A percentile compares a stretch with the other conserved stretches of the same genome.
These are phyloP conservation scores for Plasmopara halstedii DNA, from an alignment of 352 stramenopile species.

Conservation along the genomic window DNA sequence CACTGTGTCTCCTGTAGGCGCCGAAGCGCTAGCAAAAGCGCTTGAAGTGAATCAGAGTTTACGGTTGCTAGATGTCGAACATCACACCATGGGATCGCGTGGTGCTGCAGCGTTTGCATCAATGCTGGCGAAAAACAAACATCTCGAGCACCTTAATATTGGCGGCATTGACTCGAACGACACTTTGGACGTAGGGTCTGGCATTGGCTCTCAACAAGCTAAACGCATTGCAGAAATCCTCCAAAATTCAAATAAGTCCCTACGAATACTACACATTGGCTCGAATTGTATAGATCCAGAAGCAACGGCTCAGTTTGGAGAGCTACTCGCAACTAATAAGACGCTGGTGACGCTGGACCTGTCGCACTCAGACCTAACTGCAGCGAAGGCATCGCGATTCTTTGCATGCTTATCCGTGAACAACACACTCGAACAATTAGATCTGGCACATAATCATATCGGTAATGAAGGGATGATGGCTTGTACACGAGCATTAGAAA, in stretches of 20 bases:
- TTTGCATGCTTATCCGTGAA: conserved; percentile 68
- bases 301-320: conserved; percentile 42
- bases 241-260: conserved; percentile 33
- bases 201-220: conserved; percentile 46
- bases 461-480: conserved; percentile 62
- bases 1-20: conserved; percentile 39
- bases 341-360: conserved; percentile 53
- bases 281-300: conserved; percentile 59
- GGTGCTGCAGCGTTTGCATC: conserved; percentile 49
- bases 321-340: conserved; percentile 45
- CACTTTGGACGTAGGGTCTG: conserved; percentile 28
- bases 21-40: conserved; percentile 44
- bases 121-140: conserved; percentile 52
- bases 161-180: conserved; percentile 44
- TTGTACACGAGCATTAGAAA: conserved; percentile 47
- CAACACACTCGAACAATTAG: conserved; percentile 35
- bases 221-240: conserved; percentile 37
- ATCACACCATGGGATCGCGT: conserved; percentile 54
- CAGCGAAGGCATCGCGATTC: conserved; percentile 47
- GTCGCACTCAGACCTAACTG: conserved; percentile 47
- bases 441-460: conserved; percentile 60
- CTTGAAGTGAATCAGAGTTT: conserved; percentile 54
- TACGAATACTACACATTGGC: conserved; percentile 44
- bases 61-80: conserved; percentile 57
- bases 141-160: conserved; percentile 55